Evolutionary conservation across 306 rosid species (phyloP), one percentile per base, ranked within the genome.

Genomic region (Cucurbita ficifolia): DNA sequence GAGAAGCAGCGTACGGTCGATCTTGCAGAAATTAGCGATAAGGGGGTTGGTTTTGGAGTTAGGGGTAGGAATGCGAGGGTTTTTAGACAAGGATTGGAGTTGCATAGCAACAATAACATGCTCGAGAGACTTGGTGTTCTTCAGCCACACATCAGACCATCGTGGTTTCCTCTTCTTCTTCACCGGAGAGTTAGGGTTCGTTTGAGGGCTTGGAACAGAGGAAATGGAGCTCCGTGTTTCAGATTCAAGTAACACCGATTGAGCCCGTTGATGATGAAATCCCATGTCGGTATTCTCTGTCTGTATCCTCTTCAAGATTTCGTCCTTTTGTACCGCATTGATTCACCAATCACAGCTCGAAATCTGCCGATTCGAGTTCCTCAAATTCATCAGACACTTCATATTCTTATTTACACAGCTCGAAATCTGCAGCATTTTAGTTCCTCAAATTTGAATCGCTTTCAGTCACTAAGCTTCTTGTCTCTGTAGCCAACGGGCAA

Each of bases 101-200:
- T 88, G 84, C 96, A 92, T 86, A 3, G 96, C 86, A 46, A 77
- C 78, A 48, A 90, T 78, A 55, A 88, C 83, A 43, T 82, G 79
- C 72, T 79, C 81, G 49, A 90, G 81, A 4, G 88, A 76, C 38
- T 85, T 81, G 46, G 82, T 70, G 80, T 84, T 84, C 76, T 87
- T 89, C 29, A 86, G 71, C 91, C 91, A 86, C 63, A 88, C 13
- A 63, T 87, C 90, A 0, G 98, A 87, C 98, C 96, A 92, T 33
- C 82, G 76, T 12, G 83, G 35, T 0, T 77, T 21, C 67, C 73
- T 76, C 75, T 69, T 83, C 81, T 68, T 83, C 81, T 81, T 84
- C 80, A 46, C 40, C 3, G 83, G 72, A 3, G 86, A 45, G 73
- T 21, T 39, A 62, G 78, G 72, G 55, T 76, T 76, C 4, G 33